phyloP scores from a whole-genome alignment of 2,329 filamentous ascomycete genomes.

The Neophaeococcomyces aloes region DNA sequence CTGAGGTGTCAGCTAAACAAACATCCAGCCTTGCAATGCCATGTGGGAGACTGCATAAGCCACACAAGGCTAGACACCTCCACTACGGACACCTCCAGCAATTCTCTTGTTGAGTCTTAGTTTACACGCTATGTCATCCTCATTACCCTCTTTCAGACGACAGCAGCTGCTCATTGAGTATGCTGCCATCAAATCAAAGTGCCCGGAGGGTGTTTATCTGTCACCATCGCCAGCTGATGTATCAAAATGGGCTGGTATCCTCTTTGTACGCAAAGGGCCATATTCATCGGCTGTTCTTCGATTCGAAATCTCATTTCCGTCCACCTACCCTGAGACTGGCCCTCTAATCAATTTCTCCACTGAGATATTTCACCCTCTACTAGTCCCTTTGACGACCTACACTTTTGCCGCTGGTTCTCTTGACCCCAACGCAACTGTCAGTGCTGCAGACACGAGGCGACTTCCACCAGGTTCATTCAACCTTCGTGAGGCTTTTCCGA shows the following conservation, averaged over 20 bases:
- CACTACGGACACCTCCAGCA: background rate
- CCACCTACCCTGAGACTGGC: slow-evolving; percentile 65
- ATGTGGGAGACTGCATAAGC: background rate
- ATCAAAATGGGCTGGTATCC: slow-evolving; percentile 75
- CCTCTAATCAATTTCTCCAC: slow-evolving; percentile 81
- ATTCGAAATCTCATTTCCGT: slow-evolving; percentile 79
- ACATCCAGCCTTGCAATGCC: background rate
- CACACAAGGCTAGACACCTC: background rate
- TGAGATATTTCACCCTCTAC: slow-evolving; percentile 88
- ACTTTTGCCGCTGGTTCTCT: slow-evolving; percentile 64
- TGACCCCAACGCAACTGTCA: slow-evolving; percentile 53
- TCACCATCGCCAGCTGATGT: slow-evolving; percentile 72
- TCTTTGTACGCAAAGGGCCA: slow-evolving; percentile 84
- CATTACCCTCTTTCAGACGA: slow-evolving; percentile 47
- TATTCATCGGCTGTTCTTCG: slow-evolving; percentile 79
- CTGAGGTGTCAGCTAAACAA: background rate
- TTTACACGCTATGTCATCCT: slow-evolving; percentile 11
- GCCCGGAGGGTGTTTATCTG: slow-evolving; percentile 78
- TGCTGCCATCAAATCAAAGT: slow-evolving; percentile 67
- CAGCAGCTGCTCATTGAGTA: slow-evolving; percentile 75
- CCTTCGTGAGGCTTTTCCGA: slow-evolving; percentile 77
- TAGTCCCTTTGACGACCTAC: slow-evolving; percentile 88
- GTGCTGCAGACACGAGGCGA: slow-evolving; percentile 70
- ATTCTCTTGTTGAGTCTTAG: background rate
- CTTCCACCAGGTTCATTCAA: slow-evolving; percentile 85